Conservation (phyloP, 225 moss, liverwort and hornwort genomes). For the Sphagnum tenellum region DNA sequence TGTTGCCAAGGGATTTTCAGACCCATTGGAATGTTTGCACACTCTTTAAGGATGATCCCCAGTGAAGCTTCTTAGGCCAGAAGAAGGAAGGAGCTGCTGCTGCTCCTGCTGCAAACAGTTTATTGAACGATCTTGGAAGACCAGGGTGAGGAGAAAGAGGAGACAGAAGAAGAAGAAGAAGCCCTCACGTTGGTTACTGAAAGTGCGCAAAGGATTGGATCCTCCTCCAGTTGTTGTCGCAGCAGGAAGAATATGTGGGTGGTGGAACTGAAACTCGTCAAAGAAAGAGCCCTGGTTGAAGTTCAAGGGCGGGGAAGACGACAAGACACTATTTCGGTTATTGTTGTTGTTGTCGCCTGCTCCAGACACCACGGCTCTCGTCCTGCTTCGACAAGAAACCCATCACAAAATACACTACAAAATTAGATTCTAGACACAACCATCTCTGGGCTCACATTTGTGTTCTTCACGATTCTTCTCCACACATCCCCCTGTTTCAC, state of each 20-base stretch:
- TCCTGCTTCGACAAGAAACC: too few species aligned
- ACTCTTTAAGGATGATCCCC: too few species aligned
- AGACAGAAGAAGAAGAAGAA: too few species aligned
- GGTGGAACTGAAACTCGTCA: slow-evolving; percentile 9
- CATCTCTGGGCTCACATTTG: too few species aligned
- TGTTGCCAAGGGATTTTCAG: too few species aligned
- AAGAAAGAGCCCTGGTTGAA: slow-evolving; percentile 9
- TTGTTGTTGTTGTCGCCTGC: slow-evolving; percentile 7
- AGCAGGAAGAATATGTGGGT: neutral
- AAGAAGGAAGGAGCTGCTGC: neutral
- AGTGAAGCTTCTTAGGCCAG: neutral
- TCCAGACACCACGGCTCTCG: neutral
- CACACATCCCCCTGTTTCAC: too few species aligned
- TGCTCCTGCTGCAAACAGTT: too few species aligned
- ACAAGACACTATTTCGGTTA: slow-evolving; percentile 7
- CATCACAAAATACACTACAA: too few species aligned
- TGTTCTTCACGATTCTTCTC: too few species aligned
- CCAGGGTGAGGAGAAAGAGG: neutral
- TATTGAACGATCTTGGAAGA: too few species aligned
- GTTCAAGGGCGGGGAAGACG: slow-evolving; percentile 1
- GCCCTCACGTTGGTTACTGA: slow-evolving; percentile 12
- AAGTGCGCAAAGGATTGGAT: slow-evolving; percentile 8
- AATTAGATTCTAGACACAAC: too few species aligned
- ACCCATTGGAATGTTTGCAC: too few species aligned
- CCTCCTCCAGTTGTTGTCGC: neutral